Base-by-base conservation (phyloP, 2,329 filamentous ascomycete genomes). In the Ophiostoma himal-ulmi region DNA sequence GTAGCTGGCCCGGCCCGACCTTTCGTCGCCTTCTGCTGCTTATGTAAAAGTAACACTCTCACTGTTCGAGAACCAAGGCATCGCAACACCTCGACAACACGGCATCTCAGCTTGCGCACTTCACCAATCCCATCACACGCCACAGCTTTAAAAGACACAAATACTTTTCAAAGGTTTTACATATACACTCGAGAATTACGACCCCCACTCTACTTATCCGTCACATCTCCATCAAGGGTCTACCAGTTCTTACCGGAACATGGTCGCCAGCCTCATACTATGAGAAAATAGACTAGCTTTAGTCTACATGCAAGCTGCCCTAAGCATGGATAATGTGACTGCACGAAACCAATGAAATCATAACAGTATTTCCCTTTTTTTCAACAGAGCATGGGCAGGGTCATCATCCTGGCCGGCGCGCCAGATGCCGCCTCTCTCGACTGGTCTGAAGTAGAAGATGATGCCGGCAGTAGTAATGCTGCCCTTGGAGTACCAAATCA, bases 401-500 rank as follows among this genome's bases (percentile, higher is more conserved):
- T 79, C 30, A 66, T 81, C 8, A 76, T 81, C 36, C 74, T 81
- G 65, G 70, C 78, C 14, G 90, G 90, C 34, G 88, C 89, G n/a
- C 90, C 90, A 2, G 78, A 83, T 44, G 76, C 79, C 39, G 79
- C 78, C 11, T 78, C 80, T 34, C 81, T 92, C 30, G 78, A 83
- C 57, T 91, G 89, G 85, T 13, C 67, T 92, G 34, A 78, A 83
- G 57, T 91, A 89, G 85, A 13, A 39, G 62, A 39, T 8, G 2
- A 36, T n/a, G 14, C 30, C 57, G 26, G 30, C 13, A 36, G 57
- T 14, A 22, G 26, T 1, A 17, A 30, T 36, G 14, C 5, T 7
- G 4, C 13, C 11, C 11, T 54, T 26, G 52, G 44, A 20, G 44
- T 17, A 52, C 1, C 44, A 52, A 52, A 52, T 3, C 44, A 2